Base-by-base conservation (phyloP, 2,329 filamentous ascomycete genomes). In the Cytospora leucostoma region DNA sequence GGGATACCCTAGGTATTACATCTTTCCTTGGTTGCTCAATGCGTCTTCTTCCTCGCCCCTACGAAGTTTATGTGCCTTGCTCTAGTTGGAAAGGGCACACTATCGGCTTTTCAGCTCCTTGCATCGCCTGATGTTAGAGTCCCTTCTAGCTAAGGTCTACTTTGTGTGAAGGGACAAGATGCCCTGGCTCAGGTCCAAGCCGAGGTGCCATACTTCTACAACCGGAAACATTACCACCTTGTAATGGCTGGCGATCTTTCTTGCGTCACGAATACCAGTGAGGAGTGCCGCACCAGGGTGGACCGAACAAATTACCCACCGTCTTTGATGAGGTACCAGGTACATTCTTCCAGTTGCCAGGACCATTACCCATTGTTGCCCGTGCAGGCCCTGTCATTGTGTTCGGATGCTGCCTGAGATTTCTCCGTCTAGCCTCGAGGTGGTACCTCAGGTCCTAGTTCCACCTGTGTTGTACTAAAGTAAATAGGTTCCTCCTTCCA, bases 31-130 rank as follows among this genome's bases (percentile, higher is more conserved):
- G 54, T 54, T 55, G 61, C 61, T 63, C 59, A 63, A 59, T 51
- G 32, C 44, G 19, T 47, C 47, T 34, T 47, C 56, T 44, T 53
- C 58, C 49, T 51, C 56, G 40, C 59, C n/a, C 49, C 35, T 47
- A 34, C 58, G 38, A 38, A 61, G 49, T 38, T 47, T 1, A 38
- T 61, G 37, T 55, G 59, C 69, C 66, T 69, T 68, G 67, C 63
- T 62, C 65, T 69, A 63, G 67, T 74, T 77, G 72, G 74, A 74
- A 71, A 72, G 74, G 69, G 72, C 74, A 78, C 76, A 76, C 75
- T 77, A 80, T 80, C 77, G 79, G 72, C 78, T 76, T 79, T 80
- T 80, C 78, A 80, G 78, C 78, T 65, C 70, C 70, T 74, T 69
- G 70, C 70, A 71, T 73, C 77, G 74, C 73, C 69, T 55, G 51